Evolutionary conservation across 2,329 filamentous ascomycete genomes (phyloP).

Genomic region (Talaromyces sp.): DNA sequence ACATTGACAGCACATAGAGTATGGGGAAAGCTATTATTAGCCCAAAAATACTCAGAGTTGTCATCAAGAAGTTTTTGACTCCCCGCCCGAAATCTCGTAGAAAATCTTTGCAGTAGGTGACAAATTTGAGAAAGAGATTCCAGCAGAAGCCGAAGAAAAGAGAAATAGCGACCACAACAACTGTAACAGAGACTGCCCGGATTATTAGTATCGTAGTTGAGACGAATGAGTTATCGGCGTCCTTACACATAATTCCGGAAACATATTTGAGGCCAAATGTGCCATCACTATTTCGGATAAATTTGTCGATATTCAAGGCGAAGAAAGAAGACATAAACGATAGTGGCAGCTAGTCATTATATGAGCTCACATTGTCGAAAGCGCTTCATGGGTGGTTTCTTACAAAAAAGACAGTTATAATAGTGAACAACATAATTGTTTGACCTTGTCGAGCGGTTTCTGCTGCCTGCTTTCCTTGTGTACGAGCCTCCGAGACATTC

Average conservation of each 20-base stretch:
- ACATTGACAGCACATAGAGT: not conserved
- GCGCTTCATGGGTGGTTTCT: not conserved
- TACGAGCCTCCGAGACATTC: conserved; percentile 12
- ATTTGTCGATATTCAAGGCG: conserved; percentile 8
- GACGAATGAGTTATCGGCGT: not conserved
- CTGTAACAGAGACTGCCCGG: not conserved
- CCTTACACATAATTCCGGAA: not conserved
- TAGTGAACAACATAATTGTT: conserved; percentile 12
- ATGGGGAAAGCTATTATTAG: not conserved
- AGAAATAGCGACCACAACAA: not conserved
- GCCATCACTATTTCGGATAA: conserved; percentile 7
- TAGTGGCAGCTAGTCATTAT: not conserved
- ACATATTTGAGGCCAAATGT: not conserved
- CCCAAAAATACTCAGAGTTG: not conserved
- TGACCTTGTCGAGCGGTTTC: conserved; percentile 10
- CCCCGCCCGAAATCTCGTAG: not conserved
- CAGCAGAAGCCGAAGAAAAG: not conserved
- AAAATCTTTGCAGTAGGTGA: not conserved
- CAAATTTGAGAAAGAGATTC: not conserved
- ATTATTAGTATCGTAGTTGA: not conserved
- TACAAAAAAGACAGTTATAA: conserved; percentile 12
- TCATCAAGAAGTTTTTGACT: not conserved
- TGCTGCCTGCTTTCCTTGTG: conserved; percentile 10
- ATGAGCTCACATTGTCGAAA: not conserved
- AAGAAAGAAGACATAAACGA: conserved; percentile 12